Conservation (phyloP, 805 yeast species). For the Hemisphaericaspora nanyangensis region DNA sequence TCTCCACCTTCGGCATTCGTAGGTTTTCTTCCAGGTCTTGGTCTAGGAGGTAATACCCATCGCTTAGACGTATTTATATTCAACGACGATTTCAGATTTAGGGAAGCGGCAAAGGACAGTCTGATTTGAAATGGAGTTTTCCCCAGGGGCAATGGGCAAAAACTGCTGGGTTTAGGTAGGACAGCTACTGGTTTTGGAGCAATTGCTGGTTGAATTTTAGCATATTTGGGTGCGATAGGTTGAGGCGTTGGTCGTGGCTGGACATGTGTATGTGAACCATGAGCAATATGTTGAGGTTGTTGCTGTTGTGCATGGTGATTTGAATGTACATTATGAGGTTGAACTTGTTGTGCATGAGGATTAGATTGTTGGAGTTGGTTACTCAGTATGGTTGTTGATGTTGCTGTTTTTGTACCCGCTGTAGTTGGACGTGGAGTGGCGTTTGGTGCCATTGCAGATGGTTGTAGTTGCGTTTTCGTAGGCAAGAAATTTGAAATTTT, state of each 20-base stretch:
- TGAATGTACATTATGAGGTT: background rate
- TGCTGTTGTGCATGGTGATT: background rate
- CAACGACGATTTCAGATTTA: slow-evolving; percentile 7
- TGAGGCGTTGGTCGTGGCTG: background rate
- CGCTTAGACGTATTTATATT: slow-evolving; percentile 29
- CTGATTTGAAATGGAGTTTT: slow-evolving; percentile 11
- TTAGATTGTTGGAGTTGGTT: background rate
- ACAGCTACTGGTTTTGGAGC: slow-evolving; percentile 35
- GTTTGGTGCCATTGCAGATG: background rate
- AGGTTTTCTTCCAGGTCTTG: slow-evolving; percentile 41
- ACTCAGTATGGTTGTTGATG: background rate
- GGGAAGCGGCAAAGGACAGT: slow-evolving; percentile 5
- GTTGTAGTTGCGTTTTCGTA: background rate
- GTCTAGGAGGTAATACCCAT: slow-evolving; percentile 41
- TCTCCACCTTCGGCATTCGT: slow-evolving; percentile 5
- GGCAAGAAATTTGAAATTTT: background rate
- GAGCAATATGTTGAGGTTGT: background rate
- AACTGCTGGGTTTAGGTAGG: slow-evolving; percentile 23
- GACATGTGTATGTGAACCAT: background rate
- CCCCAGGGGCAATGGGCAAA: slow-evolving; percentile 19
- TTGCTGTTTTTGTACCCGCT: background rate
- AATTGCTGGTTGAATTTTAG: slow-evolving; percentile 37
- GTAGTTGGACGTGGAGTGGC: background rate
- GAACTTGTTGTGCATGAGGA: background rate
- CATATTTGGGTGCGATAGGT: slow-evolving; percentile 18